phyloP scores from a whole-genome alignment of 163 green algal species.

The Botryococcus braunii region DNA sequence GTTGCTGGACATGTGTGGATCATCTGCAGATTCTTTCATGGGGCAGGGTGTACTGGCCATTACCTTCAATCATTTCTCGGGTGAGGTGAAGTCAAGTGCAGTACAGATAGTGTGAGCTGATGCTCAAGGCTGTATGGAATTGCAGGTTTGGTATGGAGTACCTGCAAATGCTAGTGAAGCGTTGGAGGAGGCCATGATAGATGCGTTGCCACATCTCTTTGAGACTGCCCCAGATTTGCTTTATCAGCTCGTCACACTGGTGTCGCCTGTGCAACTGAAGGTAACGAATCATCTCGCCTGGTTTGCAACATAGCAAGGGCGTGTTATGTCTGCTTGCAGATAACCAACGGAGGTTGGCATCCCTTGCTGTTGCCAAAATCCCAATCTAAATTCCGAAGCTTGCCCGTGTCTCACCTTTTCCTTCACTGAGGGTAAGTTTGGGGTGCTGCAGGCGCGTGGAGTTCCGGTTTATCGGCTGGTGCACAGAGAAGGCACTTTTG shows the following conservation, averaged over 20 bases:
- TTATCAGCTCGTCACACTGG: conserved; percentile 70
- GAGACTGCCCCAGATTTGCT: conserved; percentile 49
- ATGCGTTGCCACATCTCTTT: conserved; percentile 78
- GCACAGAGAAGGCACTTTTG: conserved; percentile 60
- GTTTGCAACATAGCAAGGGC: neutral
- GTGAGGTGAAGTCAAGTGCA: too few species aligned
- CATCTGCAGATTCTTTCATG: too few species aligned
- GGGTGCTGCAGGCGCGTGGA: conserved; percentile 48
- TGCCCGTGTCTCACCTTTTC: too few species aligned
- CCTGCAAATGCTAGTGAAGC: conserved; percentile 42
- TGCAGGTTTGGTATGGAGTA: conserved; percentile 69
- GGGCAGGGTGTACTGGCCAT: too few species aligned
- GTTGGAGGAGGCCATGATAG: conserved; percentile 66
- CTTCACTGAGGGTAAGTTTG: too few species aligned
- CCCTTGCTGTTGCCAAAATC: conserved; percentile 3
- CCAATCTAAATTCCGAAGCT: neutral
- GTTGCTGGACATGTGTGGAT: too few species aligned
- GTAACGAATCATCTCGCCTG: conserved; percentile 5
- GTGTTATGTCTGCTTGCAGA: neutral
- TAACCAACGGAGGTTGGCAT: neutral
- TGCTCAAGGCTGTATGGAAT: too few species aligned
- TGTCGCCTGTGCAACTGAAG: conserved; percentile 67
- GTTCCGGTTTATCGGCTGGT: conserved; percentile 70
- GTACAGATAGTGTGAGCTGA: too few species aligned
- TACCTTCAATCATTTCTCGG: too few species aligned